A percentile compares a stretch with the other conserved stretches of the same genome.
These are phyloP conservation scores for Saturnispora sekii DNA, from an alignment of 805 yeast species.

Conservation along the genomic window DNA sequence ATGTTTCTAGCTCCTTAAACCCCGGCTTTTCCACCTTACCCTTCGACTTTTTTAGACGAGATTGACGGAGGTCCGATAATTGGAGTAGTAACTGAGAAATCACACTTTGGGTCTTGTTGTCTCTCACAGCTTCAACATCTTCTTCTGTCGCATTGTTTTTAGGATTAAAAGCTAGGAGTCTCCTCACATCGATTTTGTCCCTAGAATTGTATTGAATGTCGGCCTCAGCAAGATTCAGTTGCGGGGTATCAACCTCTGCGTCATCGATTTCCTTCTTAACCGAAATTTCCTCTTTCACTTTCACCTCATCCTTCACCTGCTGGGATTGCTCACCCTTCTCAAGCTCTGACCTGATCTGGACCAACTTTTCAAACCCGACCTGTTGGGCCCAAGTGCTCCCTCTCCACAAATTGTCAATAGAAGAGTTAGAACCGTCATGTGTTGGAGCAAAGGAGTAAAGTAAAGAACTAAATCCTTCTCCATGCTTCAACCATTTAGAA, in stretches of 20 bases:
- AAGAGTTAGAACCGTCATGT: conserved; percentile 48
- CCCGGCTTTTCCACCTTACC: conserved; percentile 5
- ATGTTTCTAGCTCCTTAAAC: conserved; percentile 6
- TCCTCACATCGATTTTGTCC: conserved; percentile 21
- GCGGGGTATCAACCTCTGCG: background rate
- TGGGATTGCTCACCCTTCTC: background rate
- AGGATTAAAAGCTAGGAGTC: conserved; percentile 21
- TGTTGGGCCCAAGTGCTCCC: conserved; percentile 46
- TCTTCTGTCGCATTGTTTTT: conserved; percentile 18
- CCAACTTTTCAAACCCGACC: conserved; percentile 35
- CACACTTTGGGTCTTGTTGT: conserved; percentile 24
- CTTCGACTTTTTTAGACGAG: conserved; percentile 25
- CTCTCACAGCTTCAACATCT: conserved; percentile 19
- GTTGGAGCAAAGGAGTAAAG: conserved; percentile 56
- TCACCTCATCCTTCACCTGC: background rate
- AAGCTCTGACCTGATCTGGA: conserved; percentile 11
- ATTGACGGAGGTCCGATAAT: conserved; percentile 40
- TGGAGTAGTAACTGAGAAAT: conserved; percentile 38
- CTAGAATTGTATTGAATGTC: conserved; percentile 3
- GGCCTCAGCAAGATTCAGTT: background rate
- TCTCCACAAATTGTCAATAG: conserved; percentile 41
- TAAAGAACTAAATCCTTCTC: conserved; percentile 26
- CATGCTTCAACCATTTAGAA: conserved; percentile 52
- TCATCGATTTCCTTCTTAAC: background rate
- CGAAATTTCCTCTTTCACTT: background rate